Evolutionary conservation across 371 early-diverging fungal genomes (phyloP), one percentile per base, ranked within the genome.

Genomic region (Apophysomyces sp.): DNA sequence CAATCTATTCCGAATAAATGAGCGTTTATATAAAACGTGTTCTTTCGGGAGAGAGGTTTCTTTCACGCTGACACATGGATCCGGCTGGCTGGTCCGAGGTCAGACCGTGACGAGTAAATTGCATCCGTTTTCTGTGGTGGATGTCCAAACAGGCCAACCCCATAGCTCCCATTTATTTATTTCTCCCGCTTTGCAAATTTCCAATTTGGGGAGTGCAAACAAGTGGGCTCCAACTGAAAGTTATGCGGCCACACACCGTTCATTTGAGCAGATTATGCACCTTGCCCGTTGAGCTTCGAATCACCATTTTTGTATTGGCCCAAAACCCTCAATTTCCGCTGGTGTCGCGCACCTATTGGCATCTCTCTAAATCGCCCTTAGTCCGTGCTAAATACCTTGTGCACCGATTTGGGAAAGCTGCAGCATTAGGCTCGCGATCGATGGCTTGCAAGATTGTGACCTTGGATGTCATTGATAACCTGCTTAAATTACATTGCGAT

Each of bases 281-380:
- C n/a, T 39, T 77, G 6, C 78, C 78, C 6, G 49, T 59, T 8
- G 78, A 77, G 51, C 67, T 77, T 9, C 59, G 56, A 51, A 59
- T 53, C 3, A 55, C 66, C 11, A 80, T 80, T 31, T 77, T 80
- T 61, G 52, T 74, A 3, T 51, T 68, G 30, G 69, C 77, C 3
- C 77, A 74, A 55, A 80, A 72, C 55, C 71, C 77, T 27, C 41
- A 57, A 11, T 26, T 80, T 9, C 61, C 57, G 2, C 18, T 58
- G 4, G 57, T 55, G 5, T 73, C 60, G 8, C 55, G 54, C 15
- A 34, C 54, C 4, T 71, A 73, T 13, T 72, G 68, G 67, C 37
- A 65, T 9, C 16, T 80, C 7, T 69, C 73, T 5, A 36, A 58
- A 15, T 71, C 73, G 11, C 26, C 63, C 5, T 37, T 65, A 13